phyloP scores from a whole-genome alignment of 2,329 filamentous ascomycete species.

The Neopestalotiopsis sp. region DNA sequence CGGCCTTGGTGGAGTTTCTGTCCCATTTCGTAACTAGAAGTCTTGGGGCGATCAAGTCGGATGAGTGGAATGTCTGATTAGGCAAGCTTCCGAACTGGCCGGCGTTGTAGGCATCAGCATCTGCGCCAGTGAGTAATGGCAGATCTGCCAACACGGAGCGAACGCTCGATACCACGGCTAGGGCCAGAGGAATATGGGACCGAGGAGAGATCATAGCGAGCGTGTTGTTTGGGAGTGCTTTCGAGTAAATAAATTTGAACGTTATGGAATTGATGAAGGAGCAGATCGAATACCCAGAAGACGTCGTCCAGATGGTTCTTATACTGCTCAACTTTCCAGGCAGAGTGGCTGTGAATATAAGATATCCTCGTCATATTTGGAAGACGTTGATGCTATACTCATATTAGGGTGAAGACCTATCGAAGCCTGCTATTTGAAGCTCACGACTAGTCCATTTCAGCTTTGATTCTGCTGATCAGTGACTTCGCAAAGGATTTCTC shows the following conservation, averaged over 20 bases:
- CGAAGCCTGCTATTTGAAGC: not conserved
- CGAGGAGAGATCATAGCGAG: not conserved
- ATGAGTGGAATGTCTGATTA: not conserved
- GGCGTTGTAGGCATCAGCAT: not conserved
- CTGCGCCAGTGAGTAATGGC: not conserved
- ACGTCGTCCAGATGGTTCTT: not conserved
- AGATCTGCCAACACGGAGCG: not conserved
- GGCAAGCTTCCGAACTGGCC: not conserved
- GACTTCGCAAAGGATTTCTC: not conserved
- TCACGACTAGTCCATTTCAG: not conserved
- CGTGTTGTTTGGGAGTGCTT: not conserved
- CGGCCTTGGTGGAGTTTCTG: not conserved
- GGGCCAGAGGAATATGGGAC: not conserved
- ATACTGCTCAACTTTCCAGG: not conserved
- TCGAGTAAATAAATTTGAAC: not conserved
- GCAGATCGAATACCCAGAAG: not conserved
- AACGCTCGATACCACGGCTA: not conserved
- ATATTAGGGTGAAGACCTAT: not conserved
- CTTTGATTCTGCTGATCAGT: too few relatives aligned
- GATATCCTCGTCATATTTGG: not conserved
- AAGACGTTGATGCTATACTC: not conserved
- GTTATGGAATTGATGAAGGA: not conserved
- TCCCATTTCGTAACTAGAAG: not conserved
- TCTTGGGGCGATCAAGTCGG: not conserved
- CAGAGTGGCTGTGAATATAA: not conserved